Evolutionary conservation across 176 grass and related monocot species (phyloP).

Genomic region (Secale cereale): DNA sequence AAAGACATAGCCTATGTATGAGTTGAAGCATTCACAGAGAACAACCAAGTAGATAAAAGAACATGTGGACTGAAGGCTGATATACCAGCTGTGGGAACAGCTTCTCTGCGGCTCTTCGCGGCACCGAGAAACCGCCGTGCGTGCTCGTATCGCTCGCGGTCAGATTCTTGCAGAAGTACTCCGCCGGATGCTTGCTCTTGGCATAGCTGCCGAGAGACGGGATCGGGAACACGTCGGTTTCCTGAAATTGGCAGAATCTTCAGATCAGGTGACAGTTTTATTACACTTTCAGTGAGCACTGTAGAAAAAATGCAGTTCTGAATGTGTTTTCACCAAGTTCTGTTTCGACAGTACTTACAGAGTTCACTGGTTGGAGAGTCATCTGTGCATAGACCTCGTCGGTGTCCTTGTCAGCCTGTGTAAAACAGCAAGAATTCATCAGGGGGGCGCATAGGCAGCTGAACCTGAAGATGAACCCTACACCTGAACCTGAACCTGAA

Average conservation of each 20-base stretch:
- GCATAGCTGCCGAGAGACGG: constrained; percentile 63
- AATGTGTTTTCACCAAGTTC: neutral
- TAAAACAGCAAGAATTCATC: neutral
- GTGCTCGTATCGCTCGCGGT: constrained; percentile 95
- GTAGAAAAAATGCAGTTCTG: neutral
- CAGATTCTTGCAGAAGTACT: constrained; percentile 96
- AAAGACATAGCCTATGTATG: constrained; percentile 30
- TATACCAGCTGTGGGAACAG: constrained; percentile 94
- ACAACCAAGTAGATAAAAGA: neutral
- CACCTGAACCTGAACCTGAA: neutral
- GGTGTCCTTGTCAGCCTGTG: constrained; percentile 92
- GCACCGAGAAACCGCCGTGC: constrained; percentile 97
- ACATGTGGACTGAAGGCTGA: neutral
- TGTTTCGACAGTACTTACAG: constrained; percentile 42
- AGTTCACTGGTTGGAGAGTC: constrained; percentile 91
- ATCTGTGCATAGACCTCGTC: constrained; percentile 97
- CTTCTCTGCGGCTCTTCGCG: constrained; percentile 87
- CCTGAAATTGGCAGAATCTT: constrained; percentile 45
- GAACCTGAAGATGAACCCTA: too few species aligned
- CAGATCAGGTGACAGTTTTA: neutral
- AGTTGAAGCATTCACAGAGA: neutral
- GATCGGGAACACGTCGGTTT: constrained; percentile 87
- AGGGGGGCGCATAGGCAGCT: neutral
- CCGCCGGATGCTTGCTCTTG: constrained; percentile 85
- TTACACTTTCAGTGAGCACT: too few species aligned